A percentile compares a stretch with the other conserved stretches of the same genome.
Evolutionary conservation across 805 yeast genomes (phyloP).

Genomic region (Saturnispora saitoi): DNA sequence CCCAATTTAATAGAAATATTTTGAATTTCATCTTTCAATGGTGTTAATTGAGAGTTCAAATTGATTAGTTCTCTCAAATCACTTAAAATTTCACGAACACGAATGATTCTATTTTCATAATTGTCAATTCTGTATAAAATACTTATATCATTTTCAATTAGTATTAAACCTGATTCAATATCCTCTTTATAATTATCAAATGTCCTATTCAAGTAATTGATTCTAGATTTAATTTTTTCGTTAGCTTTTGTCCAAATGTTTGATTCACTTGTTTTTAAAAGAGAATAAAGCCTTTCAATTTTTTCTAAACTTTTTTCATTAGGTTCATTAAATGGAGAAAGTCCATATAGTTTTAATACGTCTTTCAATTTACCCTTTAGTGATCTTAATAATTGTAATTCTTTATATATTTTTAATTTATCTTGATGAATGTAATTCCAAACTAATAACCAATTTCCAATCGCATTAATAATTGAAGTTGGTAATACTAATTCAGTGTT

Average conservation of each 20-base stretch:
- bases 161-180: conserved; percentile 15
- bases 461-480: background rate
- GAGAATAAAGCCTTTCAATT: conserved; percentile 3
- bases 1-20: conserved; percentile 14
- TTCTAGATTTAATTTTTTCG: conserved; percentile 1
- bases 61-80: conserved; percentile 29
- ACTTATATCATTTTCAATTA: conserved; percentile 10
- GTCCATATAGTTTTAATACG: conserved; percentile 15
- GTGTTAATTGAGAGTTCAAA: conserved; percentile 21
- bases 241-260: conserved; percentile 6
- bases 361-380: conserved; percentile 17
- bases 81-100: conserved; percentile 27
- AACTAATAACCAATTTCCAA: conserved; percentile 7
- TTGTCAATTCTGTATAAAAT: conserved; percentile 14
- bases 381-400: conserved; percentile 13
- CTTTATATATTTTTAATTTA: conserved; percentile 13
- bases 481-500: background rate
- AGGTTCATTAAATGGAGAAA: conserved; percentile 15
- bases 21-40: conserved; percentile 14
- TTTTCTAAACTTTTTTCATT: conserved; percentile 12
- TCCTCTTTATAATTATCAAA: conserved; percentile 27
- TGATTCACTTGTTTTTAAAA: conserved; percentile 7
- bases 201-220: background rate
- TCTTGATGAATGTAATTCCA: conserved; percentile 9
- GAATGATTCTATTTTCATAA: conserved; percentile 13